Evolutionary conservation across 2,329 filamentous ascomycete genomes (phyloP), one percentile per base, ranked within the genome.

Genomic region (Trichoderma citrinoviride): DNA sequence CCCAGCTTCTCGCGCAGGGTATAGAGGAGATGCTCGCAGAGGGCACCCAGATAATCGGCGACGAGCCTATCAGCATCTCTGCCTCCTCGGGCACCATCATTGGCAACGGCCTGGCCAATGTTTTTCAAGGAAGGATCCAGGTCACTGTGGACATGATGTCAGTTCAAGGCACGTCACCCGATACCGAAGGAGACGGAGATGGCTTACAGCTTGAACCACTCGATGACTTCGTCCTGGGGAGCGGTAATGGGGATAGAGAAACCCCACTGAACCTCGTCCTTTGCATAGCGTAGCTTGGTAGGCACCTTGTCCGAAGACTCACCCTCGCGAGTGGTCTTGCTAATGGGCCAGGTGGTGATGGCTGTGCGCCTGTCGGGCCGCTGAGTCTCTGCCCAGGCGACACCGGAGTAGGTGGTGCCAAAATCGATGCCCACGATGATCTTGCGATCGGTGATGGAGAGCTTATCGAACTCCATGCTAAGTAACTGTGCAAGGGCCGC

Each of bases 341-440:
- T 77, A 49, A 77, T 75, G 23, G 80, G 80, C 80, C 80, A 82
- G 33, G 76, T 74, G 1, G 74, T 77, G 68, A 82, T 75, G 33
- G 75, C 70, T 5, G 72, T 72, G 10, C 74, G 72, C 47, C 75
- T 72, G 37, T 79, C 76, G 3, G 76, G 73, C 3, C 73, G 72
- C 55, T 77, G 73, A 1, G 78, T 79, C 67, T 80, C 75, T 23
- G 78, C 79, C 79, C 80, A 84, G 12, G 81, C 80, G 6, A 84
- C 75, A 46, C 81, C 82, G 3, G 81, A 82, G 68, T 80, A 84
- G 0, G 82, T 85, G 17, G 82, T 85, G 12, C 83, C 82, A 65
- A 85, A 84, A 68, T 84, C 82, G 64, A 84, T 80, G 23, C 79
- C 81, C 60, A 83, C 75, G 40, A 83, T 79, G 70, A 83, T 77